Evolutionary conservation across 2,329 filamentous ascomycete genomes (phyloP).

Genomic region (Colletotrichum musicola): DNA sequence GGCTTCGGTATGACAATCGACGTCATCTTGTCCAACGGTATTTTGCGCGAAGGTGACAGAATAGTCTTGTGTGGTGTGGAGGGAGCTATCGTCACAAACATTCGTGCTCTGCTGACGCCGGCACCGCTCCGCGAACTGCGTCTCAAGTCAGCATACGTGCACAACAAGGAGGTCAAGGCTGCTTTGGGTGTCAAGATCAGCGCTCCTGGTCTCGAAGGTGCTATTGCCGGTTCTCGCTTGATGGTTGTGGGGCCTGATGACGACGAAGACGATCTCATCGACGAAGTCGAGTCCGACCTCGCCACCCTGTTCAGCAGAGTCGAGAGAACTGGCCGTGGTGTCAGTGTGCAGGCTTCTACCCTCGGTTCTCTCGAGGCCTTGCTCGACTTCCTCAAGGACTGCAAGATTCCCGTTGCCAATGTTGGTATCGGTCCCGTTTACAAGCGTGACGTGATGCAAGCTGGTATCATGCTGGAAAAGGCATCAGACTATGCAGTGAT

Average conservation of each 20-base stretch:
- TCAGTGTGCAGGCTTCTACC: constrained; percentile 96
- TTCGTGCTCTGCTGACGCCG: constrained; percentile 92
- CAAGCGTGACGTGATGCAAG: constrained; percentile 97
- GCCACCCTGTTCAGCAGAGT: constrained; percentile 92
- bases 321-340: constrained; percentile 91
- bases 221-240: constrained; percentile 94
- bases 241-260: constrained; percentile 95
- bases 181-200: constrained; percentile 99
- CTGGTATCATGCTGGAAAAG: constrained; percentile 97
- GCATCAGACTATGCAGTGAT: constrained; percentile 96
- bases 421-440: constrained; percentile 98
- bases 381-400: constrained; percentile 93
- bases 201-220: constrained; percentile 93
- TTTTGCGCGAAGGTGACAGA: constrained; percentile 92
- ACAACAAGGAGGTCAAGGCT: constrained; percentile 99
- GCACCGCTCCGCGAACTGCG: constrained; percentile 93
- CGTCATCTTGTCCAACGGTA: constrained; percentile 95
- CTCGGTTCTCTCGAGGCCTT: constrained; percentile 96
- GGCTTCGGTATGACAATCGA: constrained; percentile 99
- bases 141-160: constrained; percentile 95
- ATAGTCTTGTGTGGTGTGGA: constrained; percentile 98
- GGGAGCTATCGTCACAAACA: constrained; percentile 93
- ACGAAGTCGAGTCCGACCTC: constrained; percentile 96
- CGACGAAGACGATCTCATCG: constrained; percentile 95
- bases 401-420: constrained; percentile 97